Evolutionary conservation across 805 yeast genomes (phyloP).

Genomic region (Candida nonsorbophila): DNA sequence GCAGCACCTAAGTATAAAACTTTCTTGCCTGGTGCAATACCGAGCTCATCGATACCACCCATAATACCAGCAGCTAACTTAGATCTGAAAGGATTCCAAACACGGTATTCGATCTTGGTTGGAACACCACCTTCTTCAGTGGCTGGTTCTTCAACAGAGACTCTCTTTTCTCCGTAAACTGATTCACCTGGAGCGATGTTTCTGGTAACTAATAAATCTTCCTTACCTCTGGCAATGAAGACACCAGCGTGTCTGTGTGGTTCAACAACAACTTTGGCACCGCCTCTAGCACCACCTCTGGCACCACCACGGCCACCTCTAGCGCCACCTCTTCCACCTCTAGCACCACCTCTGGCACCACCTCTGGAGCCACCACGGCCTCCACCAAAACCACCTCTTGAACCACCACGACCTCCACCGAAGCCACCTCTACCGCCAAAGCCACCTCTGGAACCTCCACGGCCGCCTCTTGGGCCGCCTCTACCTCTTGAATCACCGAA

Average conservation of each 20-base stretch:
- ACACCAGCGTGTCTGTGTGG: conserved; percentile 99
- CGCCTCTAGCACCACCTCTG: conserved; percentile 79
- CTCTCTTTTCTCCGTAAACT: conserved; percentile 97
- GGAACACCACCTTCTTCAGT: conserved; percentile 83
- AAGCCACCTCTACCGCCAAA: conserved; percentile 46
- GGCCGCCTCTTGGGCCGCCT: conserved; percentile 44
- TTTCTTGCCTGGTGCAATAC: conserved; percentile 97
- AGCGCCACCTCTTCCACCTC: conserved; percentile 44
- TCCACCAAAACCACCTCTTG: conserved; percentile 39
- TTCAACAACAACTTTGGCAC: conserved; percentile 95
- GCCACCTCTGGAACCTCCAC: conserved; percentile 52
- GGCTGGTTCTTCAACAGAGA: conserved; percentile 88
- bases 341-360: conserved; percentile 28
- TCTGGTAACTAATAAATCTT: conserved; percentile 95
- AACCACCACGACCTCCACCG: conserved; percentile 53
- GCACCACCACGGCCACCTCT: conserved; percentile 67
- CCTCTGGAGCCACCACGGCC: conserved; percentile 28
- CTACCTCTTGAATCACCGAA: conserved; percentile 65
- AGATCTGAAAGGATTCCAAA: conserved; percentile 99
- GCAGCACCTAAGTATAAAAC: conserved; percentile 98
- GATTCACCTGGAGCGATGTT: conserved; percentile 98
- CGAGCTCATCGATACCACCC: conserved; percentile 98
- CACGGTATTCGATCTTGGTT: conserved; percentile 97
- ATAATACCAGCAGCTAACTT: conserved; percentile 99
- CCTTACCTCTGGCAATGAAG: conserved; percentile 99